These are phyloP conservation scores for Setaria italica DNA, from an alignment of 202 grass and related monocot genomes.

Conservation along the genomic window DNA sequence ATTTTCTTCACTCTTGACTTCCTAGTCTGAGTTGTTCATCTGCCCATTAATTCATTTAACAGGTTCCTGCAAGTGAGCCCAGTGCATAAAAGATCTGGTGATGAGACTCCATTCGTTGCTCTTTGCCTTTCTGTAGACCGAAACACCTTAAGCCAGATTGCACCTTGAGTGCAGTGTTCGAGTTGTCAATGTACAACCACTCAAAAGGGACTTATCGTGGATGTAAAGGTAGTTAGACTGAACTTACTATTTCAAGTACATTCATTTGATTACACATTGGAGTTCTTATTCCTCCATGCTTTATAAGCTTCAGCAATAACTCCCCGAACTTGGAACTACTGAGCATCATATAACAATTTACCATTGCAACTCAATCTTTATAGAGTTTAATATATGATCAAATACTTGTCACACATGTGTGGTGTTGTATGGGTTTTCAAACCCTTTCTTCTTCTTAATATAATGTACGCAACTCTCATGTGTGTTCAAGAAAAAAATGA, in stretches of 20 bases:
- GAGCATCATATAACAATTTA: background rate
- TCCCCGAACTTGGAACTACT: background rate
- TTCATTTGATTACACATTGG: background rate
- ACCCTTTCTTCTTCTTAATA: too few relatives aligned
- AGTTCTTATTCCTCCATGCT: background rate
- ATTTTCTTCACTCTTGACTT: conserved; percentile 7
- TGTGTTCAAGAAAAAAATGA: too few relatives aligned
- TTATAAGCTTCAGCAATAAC: background rate
- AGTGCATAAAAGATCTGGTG: background rate
- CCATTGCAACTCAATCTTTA: conserved; percentile 5
- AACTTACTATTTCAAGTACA: conserved; percentile 4
- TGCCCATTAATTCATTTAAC: conserved; percentile 22
- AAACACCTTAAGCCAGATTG: background rate
- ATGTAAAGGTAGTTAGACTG: conserved; percentile 39
- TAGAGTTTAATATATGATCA: background rate
- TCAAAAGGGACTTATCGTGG: conserved; percentile 32
- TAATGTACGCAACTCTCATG: too few relatives aligned
- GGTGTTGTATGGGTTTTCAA: too few relatives aligned
- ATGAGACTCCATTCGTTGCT: conserved; percentile 33
- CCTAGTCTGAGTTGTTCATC: background rate
- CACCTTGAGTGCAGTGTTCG: conserved; percentile 28
- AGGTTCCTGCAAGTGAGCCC: conserved; percentile 27
- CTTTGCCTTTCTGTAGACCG: background rate
- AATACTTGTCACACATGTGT: background rate
- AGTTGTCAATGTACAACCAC: conserved; percentile 44